phyloP scores from a whole-genome alignment of 768 basidiomycete species.

The Lactarius vividus region DNA sequence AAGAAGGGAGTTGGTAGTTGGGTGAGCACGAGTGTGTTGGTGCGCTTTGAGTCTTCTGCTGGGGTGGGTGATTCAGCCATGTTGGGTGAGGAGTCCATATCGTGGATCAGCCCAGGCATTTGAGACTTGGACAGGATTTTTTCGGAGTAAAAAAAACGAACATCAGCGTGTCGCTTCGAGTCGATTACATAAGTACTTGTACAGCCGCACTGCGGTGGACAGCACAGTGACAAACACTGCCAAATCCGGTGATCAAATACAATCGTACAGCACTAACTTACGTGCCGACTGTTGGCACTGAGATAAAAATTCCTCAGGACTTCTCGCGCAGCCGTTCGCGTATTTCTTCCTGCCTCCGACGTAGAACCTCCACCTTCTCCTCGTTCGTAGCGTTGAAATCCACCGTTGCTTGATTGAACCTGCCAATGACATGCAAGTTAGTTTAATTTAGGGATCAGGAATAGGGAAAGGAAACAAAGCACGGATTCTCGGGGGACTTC shows the following conservation, averaged over 20 bases:
- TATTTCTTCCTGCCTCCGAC: constrained; percentile 60
- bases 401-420: constrained; percentile 81
- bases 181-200: neutral
- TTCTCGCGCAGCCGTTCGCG: constrained; percentile 58
- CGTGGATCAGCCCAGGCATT: constrained; percentile 23
- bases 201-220: neutral
- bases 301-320: neutral
- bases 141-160: neutral
- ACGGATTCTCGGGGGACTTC: constrained; percentile 96
- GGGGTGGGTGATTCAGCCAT: constrained; percentile 10
- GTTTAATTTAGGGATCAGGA: neutral
- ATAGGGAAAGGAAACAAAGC: constrained; percentile 34
- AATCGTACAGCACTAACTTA: neutral
- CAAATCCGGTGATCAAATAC: neutral
- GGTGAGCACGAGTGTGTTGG: constrained; percentile 86
- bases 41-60: constrained; percentile 36
- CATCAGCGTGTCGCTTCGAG: neutral
- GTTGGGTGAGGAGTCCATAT: constrained; percentile 9
- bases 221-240: neutral
- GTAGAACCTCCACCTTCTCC: constrained; percentile 74
- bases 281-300: neutral
- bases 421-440: constrained; percentile 32
- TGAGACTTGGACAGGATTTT: neutral
- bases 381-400: constrained; percentile 87
- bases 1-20: constrained; percentile 77